Percentiles rank a stretch among this genome's conserved stretches.
phyloP scores from a whole-genome alignment of 2,329 filamentous ascomycete genomes.

The Sarocladium oryzae region DNA sequence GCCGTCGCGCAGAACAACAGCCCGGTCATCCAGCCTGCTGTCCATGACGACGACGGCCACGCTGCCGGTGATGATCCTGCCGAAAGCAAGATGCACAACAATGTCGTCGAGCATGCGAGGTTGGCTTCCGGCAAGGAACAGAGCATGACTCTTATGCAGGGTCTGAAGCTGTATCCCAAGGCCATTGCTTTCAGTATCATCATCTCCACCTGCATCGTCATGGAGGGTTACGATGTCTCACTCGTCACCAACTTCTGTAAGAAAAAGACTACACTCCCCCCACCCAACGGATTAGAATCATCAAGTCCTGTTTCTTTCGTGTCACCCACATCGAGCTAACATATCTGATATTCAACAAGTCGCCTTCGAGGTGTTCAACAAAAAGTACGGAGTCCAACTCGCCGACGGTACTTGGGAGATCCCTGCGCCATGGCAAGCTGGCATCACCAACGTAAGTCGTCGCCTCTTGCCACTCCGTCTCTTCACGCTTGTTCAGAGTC shows the following conservation, averaged over 20 bases:
- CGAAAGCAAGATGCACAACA: conserved; percentile 20
- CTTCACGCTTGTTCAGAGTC: background rate
- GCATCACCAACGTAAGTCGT: conserved; percentile 44
- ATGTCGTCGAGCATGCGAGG: conserved; percentile 28
- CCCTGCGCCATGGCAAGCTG: conserved; percentile 56
- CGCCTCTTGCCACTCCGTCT: background rate
- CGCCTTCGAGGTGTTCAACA: conserved; percentile 50
- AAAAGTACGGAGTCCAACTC: conserved; percentile 47
- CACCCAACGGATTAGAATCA: too few relatives aligned
- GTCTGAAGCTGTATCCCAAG: conserved; percentile 77
- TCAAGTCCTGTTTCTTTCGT: too few relatives aligned
- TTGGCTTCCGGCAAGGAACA: conserved; percentile 55
- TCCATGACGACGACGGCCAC: background rate
- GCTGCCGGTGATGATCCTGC: conserved; percentile 15
- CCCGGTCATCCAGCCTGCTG: too few relatives aligned
- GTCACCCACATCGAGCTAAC: too few relatives aligned
- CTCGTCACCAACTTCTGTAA: conserved; percentile 75
- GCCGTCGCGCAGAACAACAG: too few relatives aligned
- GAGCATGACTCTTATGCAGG: conserved; percentile 67
- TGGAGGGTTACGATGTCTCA: conserved; percentile 85
- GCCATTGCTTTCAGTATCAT: conserved; percentile 77
- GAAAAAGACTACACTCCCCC: too few relatives aligned
- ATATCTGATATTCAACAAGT: too few relatives aligned
- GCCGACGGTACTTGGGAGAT: conserved; percentile 45
- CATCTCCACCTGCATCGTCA: conserved; percentile 84